phyloP scores from a whole-genome alignment of 352 stramenopile genomes.

The Phytophthora cactorum region DNA sequence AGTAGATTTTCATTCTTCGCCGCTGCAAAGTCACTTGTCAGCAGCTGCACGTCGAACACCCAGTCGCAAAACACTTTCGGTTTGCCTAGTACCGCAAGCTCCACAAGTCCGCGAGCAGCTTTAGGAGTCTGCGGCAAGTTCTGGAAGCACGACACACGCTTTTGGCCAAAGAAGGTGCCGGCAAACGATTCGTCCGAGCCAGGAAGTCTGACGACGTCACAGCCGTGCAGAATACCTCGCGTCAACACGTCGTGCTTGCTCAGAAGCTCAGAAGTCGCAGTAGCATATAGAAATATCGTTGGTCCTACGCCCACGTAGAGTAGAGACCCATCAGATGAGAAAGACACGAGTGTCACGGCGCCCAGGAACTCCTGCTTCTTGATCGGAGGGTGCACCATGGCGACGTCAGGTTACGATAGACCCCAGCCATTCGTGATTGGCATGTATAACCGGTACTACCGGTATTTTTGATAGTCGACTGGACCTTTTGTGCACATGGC shows the following conservation, averaged over 20 bases:
- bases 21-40: conserved; percentile 39
- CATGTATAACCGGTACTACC: conserved; percentile 13
- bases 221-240: conserved; percentile 78
- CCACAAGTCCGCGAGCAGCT: conserved; percentile 16
- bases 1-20: conserved; percentile 30
- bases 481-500: conserved; percentile 15
- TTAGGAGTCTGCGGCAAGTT: conserved; percentile 51
- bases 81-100: conserved; percentile 45
- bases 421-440: neutral
- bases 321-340: conserved; percentile 70
- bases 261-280: conserved; percentile 49
- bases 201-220: conserved; percentile 45
- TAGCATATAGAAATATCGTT: conserved; percentile 73
- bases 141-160: conserved; percentile 65
- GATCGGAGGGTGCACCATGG: conserved; percentile 13
- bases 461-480: conserved; percentile 17
- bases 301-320: conserved; percentile 78
- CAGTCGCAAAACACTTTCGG: conserved; percentile 80
- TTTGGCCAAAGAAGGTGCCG: conserved; percentile 83
- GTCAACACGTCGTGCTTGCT: conserved; percentile 53
- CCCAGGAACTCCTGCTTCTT: conserved; percentile 81
- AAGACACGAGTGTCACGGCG: conserved; percentile 83
- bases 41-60: conserved; percentile 83
- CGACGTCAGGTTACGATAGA: neutral
- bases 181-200: conserved; percentile 19